Percentiles rank a stretch among this genome's conserved stretches.
phyloP scores from a whole-genome alignment of 1,284 basidiomycete genomes.

The Cryptococcus depauperatus region DNA sequence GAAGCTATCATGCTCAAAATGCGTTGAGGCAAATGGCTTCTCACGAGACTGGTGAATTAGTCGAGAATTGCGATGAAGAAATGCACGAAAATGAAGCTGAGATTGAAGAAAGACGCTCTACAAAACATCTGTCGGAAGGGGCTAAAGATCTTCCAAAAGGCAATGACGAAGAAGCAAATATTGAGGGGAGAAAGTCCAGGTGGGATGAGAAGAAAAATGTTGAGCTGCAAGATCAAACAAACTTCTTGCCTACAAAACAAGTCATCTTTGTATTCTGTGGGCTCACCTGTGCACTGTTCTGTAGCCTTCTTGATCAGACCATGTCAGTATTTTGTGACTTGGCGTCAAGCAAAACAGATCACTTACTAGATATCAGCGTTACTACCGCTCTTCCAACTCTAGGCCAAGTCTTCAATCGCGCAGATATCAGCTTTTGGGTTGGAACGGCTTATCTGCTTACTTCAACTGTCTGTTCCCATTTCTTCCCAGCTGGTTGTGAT shows the following conservation, averaged over 20 bases:
- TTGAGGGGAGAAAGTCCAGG: constrained; percentile 9
- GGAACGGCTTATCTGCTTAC: constrained; percentile 37
- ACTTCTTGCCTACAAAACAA: constrained; percentile 60
- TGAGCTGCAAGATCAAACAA: constrained; percentile 63
- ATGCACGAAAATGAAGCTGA: constrained; percentile 7
- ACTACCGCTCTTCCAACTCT: constrained; percentile 64
- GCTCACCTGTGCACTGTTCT: constrained; percentile 50
- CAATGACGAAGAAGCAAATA: constrained; percentile 10
- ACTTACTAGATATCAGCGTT: constrained; percentile 50
- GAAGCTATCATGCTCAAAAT: constrained; percentile 26
- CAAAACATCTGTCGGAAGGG: neutral
- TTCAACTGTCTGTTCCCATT: constrained; percentile 25
- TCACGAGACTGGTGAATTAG: constrained; percentile 36
- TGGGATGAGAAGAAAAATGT: constrained; percentile 26
- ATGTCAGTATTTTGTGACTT: constrained; percentile 37
- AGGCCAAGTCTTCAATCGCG: constrained; percentile 59
- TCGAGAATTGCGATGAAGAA: constrained; percentile 2
- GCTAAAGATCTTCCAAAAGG: neutral
- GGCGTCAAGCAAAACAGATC: constrained; percentile 47
- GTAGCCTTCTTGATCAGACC: constrained; percentile 50
- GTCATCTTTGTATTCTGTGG: constrained; percentile 58
- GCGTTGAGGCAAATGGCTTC: constrained; percentile 38
- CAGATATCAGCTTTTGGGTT: constrained; percentile 62
- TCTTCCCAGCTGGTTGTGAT: neutral
- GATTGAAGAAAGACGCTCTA: neutral